Evolutionary conservation across 1,139 yeast genomes (phyloP).

Genomic region (Lodderomyces beijingensis): DNA sequence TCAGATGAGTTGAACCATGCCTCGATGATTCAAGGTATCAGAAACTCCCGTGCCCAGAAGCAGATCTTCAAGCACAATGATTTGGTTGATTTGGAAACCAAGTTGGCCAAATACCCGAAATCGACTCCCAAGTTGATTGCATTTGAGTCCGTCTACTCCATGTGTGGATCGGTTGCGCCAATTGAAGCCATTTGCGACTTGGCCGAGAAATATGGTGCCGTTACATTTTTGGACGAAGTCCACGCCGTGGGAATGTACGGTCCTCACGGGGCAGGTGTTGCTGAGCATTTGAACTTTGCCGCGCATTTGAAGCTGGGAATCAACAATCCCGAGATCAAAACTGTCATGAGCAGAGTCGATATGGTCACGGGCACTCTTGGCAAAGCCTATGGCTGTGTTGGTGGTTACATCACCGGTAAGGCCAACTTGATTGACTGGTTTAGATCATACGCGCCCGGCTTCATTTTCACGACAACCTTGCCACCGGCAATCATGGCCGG

Average conservation of each 20-base stretch:
- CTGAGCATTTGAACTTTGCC: slow-evolving; percentile 89
- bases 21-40: slow-evolving; percentile 94
- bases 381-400: slow-evolving; percentile 94
- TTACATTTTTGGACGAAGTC: slow-evolving; percentile 95
- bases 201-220: slow-evolving; percentile 96
- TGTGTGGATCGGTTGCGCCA: slow-evolving; percentile 98
- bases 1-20: slow-evolving; percentile 95
- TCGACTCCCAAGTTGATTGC: slow-evolving; percentile 91
- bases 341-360: slow-evolving; percentile 87
- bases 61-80: slow-evolving; percentile 92
- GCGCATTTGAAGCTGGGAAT: slow-evolving; percentile 70
- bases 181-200: slow-evolving; percentile 89
- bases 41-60: slow-evolving; percentile 83
- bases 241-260: slow-evolving; percentile 99
- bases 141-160: slow-evolving; percentile 93
- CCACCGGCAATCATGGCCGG: slow-evolving; percentile 99
- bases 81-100: slow-evolving; percentile 72
- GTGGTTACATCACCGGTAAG: slow-evolving; percentile 95
- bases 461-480: slow-evolving; percentile 90
- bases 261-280: slow-evolving; percentile 99
- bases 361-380: slow-evolving; percentile 97
- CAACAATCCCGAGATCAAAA: slow-evolving; percentile 42
- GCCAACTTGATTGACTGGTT: slow-evolving; percentile 86
- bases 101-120: slow-evolving; percentile 75
- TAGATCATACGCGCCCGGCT: slow-evolving; percentile 95